Base-by-base conservation (phyloP, 768 basidiomycete genomes). In the Leccinum olivaceopallidum region DNA sequence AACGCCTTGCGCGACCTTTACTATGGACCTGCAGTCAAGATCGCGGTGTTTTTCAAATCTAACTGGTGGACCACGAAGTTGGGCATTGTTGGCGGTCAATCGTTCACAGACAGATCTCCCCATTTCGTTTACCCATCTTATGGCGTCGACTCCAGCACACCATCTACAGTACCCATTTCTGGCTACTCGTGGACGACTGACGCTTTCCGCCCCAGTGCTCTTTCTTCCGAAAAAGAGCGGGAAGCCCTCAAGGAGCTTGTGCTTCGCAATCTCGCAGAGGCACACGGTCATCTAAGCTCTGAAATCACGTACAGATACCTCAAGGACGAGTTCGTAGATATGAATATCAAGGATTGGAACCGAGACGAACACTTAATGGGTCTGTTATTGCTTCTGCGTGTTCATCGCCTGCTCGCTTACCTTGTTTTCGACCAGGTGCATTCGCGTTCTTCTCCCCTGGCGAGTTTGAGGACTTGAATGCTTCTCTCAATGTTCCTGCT, bases 181-280 rank as follows among this genome's bases (percentile, higher is more conserved):
- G 79, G 78, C 52, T 81, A 80, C 66, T 65, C 62, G 28, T 79
- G 76, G 78, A 75, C 74, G 10, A 60, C 73, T 0, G 80, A 82
- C 37, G 77, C 80, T 0, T 60, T 62, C 18, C 71, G 79, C 8
- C 62, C 80, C 6, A 76, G 74, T 3, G 62, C 77, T 1, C 72
- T 81, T 9, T 70, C 78, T 22, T 20, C 37, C 1, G 58, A 22
- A 7, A 20, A 56, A 13, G 18, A 42, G 4, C 34, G 8, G 9
- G 53, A 59, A 2, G 49, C 60, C 9, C 72, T 79, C 20, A 65
- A 70, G 39, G 70, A 71, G 0, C 67, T 69, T 20, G 69, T 71
- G 6, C 66, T 69, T 55, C 58, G 62, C 20, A 70, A 70, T 51
- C 64, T 69, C 6, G 66, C 69, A 48, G 57, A 68, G 48, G 60